Evolutionary conservation across 1,284 basidiomycete species (phyloP).

Genomic region (Peniophora sp.): DNA sequence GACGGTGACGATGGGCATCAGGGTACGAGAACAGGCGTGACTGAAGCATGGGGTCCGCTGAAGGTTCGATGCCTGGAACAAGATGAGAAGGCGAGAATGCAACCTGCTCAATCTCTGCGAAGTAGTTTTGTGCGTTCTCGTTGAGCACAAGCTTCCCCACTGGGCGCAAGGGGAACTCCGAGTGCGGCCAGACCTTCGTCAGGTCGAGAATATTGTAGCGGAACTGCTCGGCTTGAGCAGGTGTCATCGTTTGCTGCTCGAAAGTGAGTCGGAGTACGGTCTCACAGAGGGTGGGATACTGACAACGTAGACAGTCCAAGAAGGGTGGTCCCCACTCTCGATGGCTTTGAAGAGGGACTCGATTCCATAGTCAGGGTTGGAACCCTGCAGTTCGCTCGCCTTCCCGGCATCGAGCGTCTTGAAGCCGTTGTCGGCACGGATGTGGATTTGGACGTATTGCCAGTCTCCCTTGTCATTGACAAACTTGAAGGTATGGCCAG

Average conservation of each 20-base stretch:
- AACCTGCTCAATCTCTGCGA: slow-evolving; percentile 79
- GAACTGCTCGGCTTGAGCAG: slow-evolving; percentile 84
- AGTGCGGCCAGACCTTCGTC: slow-evolving; percentile 86
- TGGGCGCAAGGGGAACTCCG: slow-evolving; percentile 78
- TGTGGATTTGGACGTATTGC: slow-evolving; percentile 80
- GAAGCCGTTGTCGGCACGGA: slow-evolving; percentile 70
- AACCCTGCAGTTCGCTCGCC: slow-evolving; percentile 51
- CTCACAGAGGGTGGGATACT: slow-evolving; percentile 15
- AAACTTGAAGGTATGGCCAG: slow-evolving; percentile 87
- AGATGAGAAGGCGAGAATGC: slow-evolving; percentile 86
- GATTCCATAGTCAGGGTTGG: slow-evolving; percentile 78
- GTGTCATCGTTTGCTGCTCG: slow-evolving; percentile 74
- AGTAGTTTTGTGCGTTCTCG: slow-evolving; percentile 82
- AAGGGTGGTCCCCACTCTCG: slow-evolving; percentile 67
- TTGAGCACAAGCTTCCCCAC: slow-evolving; percentile 84
- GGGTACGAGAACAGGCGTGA: slow-evolving; percentile 93
- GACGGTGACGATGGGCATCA: slow-evolving; percentile 86
- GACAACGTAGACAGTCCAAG: slow-evolving; percentile 74
- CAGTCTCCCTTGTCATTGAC: slow-evolving; percentile 77
- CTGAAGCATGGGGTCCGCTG: slow-evolving; percentile 87
- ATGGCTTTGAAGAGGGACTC: slow-evolving; percentile 76
- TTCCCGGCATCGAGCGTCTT: slow-evolving; percentile 65
- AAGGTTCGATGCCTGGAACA: slow-evolving; percentile 83
- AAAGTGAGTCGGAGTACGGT: neutral
- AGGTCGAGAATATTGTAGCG: slow-evolving; percentile 86